A percentile compares a stretch with the other conserved stretches of the same genome.
These are phyloP conservation scores for Pelargonium hybrid DNA, from an alignment of 441 rosid species.

Conservation along the genomic window DNA sequence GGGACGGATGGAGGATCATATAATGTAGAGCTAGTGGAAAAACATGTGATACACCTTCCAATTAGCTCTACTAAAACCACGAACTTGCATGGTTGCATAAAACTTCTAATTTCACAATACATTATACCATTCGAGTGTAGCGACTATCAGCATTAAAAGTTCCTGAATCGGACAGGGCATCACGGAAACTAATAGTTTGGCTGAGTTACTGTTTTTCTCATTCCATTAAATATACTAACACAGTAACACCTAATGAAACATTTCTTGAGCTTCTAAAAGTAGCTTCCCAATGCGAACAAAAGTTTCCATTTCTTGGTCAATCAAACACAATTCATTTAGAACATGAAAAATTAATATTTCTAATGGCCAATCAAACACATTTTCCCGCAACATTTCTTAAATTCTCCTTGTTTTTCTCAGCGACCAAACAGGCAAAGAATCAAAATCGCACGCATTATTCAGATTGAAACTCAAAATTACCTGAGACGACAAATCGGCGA, in stretches of 20 bases:
- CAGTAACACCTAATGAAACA: neutral
- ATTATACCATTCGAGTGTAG: neutral
- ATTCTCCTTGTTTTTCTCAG: neutral
- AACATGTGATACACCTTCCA: neutral
- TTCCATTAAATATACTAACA: neutral
- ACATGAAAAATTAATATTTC: too few relatives aligned
- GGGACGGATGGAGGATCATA: neutral
- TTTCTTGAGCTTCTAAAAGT: neutral
- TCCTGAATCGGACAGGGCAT: too few relatives aligned
- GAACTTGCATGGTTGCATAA: neutral
- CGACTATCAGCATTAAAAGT: too few relatives aligned
- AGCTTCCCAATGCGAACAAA: too few relatives aligned
- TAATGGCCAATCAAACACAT: too few relatives aligned
- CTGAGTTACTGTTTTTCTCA: too few relatives aligned
- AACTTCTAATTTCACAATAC: neutral
- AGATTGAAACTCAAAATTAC: slow-evolving; percentile 20
- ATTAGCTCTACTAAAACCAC: neutral
- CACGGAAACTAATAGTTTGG: too few relatives aligned
- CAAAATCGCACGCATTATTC: neutral
- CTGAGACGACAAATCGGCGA: slow-evolving; percentile 91
- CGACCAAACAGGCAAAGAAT: neutral
- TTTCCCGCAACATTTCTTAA: too few relatives aligned
- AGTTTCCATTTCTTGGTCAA: neutral
- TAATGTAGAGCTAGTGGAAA: neutral
- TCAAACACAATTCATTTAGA: neutral